Evolutionary conservation across 2,329 filamentous ascomycete genomes (phyloP), one percentile per base, ranked within the genome.

Genomic region (Teratosphaeria destructans): DNA sequence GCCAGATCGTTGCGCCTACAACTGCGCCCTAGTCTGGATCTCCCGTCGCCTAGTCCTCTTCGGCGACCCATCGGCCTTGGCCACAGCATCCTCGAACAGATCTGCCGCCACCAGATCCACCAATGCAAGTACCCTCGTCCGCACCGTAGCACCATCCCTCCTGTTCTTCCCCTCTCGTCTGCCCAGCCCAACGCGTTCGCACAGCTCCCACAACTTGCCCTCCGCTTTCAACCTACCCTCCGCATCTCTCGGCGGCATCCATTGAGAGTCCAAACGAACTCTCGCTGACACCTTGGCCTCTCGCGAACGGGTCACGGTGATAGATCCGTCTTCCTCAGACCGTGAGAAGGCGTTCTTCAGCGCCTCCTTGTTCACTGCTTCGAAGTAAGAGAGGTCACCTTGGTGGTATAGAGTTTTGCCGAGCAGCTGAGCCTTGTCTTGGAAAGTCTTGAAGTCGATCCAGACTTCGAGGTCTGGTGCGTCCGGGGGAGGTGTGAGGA

Each of bases 351-450:
- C 88, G 73, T 99, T 99, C 71, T 94, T 95, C 59, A 99, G 82
- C 0, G 92, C 95, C 74, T 99, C 93, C 68, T 96, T 96, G 79
- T 99, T 99, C 64, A 99, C 93, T 2, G 94, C 92, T 76, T 99
- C 94, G 66, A 96, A 97, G 76, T 99, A 99, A 34, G 88, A 92
- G 10, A 99, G 83, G 69, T 99, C 94, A 59, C 94, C 94, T 77
- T 99, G 93, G 72, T 99, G 93, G 71, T 96, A 99, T 1, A 99
- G 81, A 0, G 94, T 97, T 76, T 99, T 97, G 58, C 94, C 94
- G 34, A 96, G 84, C 83, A 93, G 67, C 27, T 73, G 69, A 0
- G 92, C 89, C 65, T 83, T 88, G 68, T 90, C 85, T 66, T 96
- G 89, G 26, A 69, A 61, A 19, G 62, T 58, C 34, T 67, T 66